phyloP scores from a whole-genome alignment of 164 flowering plant genomes.

The Paratinospora sagittata region DNA sequence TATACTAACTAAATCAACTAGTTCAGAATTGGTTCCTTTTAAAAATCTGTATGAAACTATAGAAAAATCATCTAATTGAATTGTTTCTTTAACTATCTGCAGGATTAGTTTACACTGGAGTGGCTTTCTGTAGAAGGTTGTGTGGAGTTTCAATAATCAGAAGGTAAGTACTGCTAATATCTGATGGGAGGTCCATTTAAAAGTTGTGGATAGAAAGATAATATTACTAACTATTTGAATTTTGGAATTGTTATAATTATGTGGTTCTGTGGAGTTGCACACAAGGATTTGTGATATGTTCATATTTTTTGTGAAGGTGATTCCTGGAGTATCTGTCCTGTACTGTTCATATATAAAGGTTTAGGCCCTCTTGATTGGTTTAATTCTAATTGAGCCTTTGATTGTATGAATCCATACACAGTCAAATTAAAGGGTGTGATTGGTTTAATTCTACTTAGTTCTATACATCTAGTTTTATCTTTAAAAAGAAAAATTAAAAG shows the following conservation, averaged over 20 bases:
- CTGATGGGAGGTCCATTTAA: neutral
- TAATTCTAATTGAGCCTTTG: no score
- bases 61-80: neutral
- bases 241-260: neutral
- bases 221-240: neutral
- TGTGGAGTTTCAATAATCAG: conserved; percentile 77
- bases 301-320: neutral
- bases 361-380: no score
- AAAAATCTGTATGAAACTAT: no score
- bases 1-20: no score
- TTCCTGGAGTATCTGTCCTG: no score
- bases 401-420: no score
- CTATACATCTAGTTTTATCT: no score
- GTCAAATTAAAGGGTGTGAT: no score
- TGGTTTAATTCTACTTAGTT: no score
- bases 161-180: conserved; percentile 38
- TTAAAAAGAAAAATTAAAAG: no score
- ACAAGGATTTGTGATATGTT: neutral
- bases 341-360: no score
- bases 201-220: neutral
- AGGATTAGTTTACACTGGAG: conserved; percentile 67
- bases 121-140: conserved; percentile 57
- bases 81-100: conserved; percentile 17
- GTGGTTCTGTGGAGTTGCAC: neutral
- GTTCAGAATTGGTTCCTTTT: no score